Base-by-base conservation (phyloP, 768 basidiomycete species). In the Russula sp. region DNA sequence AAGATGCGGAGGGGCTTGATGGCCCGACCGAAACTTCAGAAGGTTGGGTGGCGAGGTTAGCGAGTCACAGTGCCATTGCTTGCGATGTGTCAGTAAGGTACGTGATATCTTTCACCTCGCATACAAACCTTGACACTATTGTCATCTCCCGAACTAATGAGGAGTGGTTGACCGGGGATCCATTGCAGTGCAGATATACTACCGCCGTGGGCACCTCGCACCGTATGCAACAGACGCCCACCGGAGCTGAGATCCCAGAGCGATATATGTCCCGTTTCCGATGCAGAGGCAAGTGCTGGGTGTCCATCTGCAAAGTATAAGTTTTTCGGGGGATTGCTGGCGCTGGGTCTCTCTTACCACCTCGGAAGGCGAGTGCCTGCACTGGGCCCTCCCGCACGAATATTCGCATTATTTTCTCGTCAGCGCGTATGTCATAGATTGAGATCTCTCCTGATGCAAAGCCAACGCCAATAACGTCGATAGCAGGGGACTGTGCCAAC, bases 31-130 rank as follows among this genome's bases (percentile, higher is more conserved):
- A 72, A 83, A 92, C 76, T 98, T 98, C 29, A 98, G 81, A 11
- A 98, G 77, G 58, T 92, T 82, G 1, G 97, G 96, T 25, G 90
- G 77, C 1, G 88, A 78, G 0, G 90, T 88, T 0, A 93, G 92
- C 0, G 94, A 90, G 69, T 98, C 97, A 68, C 96, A 95, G 22
- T 96, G 71, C 95, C 96, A 98, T 94, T 99, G 95, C 95, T 98
- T 69, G 41, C 29, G 18, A 57, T 43, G 16, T 52, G 42, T 55
- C 47, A 32, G 25, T 39, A 39, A 34, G 7, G 49, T 46, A 16
- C 38, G 18, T 22, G n/a, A 20, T 8, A 10, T 13, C 20, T 39
- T 8, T 38, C 29, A 25, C 42, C 32, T 10, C 46, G 25, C 10
- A 70, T 72, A 57, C 62, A 29, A 60, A 94, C 95, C 81, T 98